phyloP scores from a whole-genome alignment of 2,329 filamentous ascomycete genomes.

The Cercospora sojina region DNA sequence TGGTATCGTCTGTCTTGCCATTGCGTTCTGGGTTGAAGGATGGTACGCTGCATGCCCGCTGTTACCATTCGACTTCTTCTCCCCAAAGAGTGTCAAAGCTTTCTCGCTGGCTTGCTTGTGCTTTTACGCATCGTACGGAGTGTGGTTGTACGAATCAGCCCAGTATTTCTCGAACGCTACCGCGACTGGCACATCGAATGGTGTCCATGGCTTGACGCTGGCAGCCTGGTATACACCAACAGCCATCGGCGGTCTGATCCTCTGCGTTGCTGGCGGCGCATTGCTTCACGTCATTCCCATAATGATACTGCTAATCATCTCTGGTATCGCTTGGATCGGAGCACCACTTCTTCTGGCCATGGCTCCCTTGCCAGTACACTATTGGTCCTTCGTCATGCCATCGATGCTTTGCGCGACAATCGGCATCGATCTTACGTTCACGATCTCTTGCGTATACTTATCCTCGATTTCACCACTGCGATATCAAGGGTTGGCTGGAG shows the following conservation, averaged over 20 bases:
- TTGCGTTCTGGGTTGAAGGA: conserved; percentile 38
- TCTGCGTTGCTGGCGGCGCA: conserved; percentile 35
- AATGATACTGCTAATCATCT: conserved; percentile 34
- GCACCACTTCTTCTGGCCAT: conserved; percentile 40
- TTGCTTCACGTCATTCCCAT: conserved; percentile 36
- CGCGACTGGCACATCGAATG: conserved; percentile 22
- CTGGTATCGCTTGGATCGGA: conserved; percentile 38
- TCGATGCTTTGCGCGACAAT: conserved; percentile 41
- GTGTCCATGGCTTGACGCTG: conserved; percentile 33
- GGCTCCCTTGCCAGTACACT: conserved; percentile 33
- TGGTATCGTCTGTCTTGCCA: conserved; percentile 31
- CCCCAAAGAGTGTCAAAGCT: conserved; percentile 34
- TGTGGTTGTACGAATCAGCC: conserved; percentile 37
- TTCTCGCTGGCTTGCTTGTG: conserved; percentile 38
- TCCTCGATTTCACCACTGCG: conserved; percentile 35
- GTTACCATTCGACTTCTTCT: conserved; percentile 41
- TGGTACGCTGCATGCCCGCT: conserved; percentile 38
- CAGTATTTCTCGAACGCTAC: conserved; percentile 28
- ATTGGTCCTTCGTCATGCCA: conserved; percentile 40
- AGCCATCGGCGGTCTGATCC: conserved; percentile 36
- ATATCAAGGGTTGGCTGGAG: conserved; percentile 39
- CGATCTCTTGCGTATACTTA: conserved; percentile 38
- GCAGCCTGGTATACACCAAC: conserved; percentile 40
- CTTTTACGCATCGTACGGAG: conserved; percentile 40
- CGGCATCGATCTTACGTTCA: conserved; percentile 41